Conservation (phyloP, 306 rosid genomes). For the Vicia villosa region DNA sequence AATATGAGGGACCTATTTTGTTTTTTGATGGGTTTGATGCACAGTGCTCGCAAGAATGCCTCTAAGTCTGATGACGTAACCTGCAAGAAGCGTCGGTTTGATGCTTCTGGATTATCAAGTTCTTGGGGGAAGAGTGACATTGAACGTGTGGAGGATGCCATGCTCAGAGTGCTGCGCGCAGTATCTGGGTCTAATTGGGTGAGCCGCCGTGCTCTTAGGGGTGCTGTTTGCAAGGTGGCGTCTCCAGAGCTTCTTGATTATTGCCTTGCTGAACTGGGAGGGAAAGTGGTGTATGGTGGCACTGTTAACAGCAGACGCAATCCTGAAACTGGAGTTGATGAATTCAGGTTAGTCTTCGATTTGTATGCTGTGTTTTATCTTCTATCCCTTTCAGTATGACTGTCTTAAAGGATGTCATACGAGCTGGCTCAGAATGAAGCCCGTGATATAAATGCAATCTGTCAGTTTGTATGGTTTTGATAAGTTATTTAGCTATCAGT, state of each 20-base stretch:
- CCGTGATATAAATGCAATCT: background rate
- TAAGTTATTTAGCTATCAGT: background rate
- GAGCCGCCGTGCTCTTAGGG: constrained; percentile 70
- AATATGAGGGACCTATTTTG: constrained; percentile 73
- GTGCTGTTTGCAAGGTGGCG: constrained; percentile 81
- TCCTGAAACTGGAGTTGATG: constrained; percentile 63
- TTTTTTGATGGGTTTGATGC: constrained; percentile 67
- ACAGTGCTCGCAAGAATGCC: constrained; percentile 56
- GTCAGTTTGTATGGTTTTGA: constrained; percentile 5
- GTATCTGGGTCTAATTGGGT: constrained; percentile 91
- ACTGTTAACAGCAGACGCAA: constrained; percentile 71
- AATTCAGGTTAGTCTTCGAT: constrained; percentile 69
- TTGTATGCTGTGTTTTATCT: constrained; percentile 1
- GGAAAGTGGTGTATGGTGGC: constrained; percentile 70
- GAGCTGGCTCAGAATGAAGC: constrained; percentile 3
- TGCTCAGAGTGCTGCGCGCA: constrained; percentile 89
- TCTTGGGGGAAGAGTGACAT: constrained; percentile 68
- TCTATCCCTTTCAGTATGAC: constrained; percentile 6
- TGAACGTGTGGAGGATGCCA: constrained; percentile 72
- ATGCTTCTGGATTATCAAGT: constrained; percentile 47
- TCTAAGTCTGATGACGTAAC: constrained; percentile 50
- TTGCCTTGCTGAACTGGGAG: constrained; percentile 81
- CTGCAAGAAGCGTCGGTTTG: constrained; percentile 52
- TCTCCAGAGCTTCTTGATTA: constrained; percentile 79
- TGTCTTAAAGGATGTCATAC: background rate